Evolutionary conservation across 768 basidiomycete species (phyloP), one percentile per base, ranked within the genome.

Genomic region (Pisolithus sp.): DNA sequence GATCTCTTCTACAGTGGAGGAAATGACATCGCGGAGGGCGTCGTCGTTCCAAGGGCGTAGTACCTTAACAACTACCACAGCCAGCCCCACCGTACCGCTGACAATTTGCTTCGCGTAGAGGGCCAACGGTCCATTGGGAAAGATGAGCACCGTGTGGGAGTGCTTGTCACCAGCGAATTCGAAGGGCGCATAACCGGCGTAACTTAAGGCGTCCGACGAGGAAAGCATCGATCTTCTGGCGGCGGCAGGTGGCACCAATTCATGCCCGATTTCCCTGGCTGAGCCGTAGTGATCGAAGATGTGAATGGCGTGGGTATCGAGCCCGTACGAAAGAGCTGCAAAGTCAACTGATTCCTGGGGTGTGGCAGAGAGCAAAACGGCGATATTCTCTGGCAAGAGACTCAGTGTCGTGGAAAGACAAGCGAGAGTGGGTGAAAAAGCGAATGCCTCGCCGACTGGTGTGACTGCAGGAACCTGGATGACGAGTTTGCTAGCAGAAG

Each of bases 221-320:
- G 71, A 54, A 23, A 64, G 49, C 51, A 55, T 56, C 39, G 66
- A 51, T 20, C 66, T 57, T 21, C 71, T 69, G 0, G 65, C 54
- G 5, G 68, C 56, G 15, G 75, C 59, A 2, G 76, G 50, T 8
- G 75, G 74, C 24, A 68, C 59, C 36, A 82, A 68, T 31, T 74
- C 61, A 49, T 83, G 78, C 2, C 87, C 82, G 31, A 80, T 71
- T 69, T 98, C 93, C 23, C 95, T 84, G 31, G 84, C 75, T 30
- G 83, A 76, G 54, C 82, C 81, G 62, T 89, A 77, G 59, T 95
- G 89, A 68, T 98, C 93, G 63, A 98, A 93, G 39, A 97, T 71
- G 66, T 97, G 93, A 50, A 93, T 77, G 51, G 89, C 83, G 67
- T 95, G 90, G 39, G 72, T 77, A 15, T 76, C 75, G 46, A 88